Evolutionary conservation across 768 basidiomycete species (phyloP).

Genomic region (Trametes sanguinea): DNA sequence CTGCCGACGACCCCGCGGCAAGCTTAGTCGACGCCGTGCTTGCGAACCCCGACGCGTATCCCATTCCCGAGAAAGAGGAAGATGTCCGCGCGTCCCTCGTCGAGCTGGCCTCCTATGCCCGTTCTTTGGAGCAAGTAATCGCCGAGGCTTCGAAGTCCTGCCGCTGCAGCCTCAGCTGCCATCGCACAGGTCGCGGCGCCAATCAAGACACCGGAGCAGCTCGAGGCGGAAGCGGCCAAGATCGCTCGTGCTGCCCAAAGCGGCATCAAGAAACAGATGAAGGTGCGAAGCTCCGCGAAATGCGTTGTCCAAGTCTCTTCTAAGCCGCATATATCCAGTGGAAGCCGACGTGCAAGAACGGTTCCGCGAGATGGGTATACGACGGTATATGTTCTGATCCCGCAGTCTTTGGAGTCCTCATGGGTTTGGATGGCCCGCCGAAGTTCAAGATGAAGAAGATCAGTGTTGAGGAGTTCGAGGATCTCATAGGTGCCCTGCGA

Average conservation of each 20-base stretch:
- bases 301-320: background rate
- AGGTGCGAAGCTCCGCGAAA: constrained; percentile 27
- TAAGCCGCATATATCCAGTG: constrained; percentile 39
- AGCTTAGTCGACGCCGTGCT: constrained; percentile 43
- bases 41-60: constrained; percentile 37
- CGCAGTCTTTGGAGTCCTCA: constrained; percentile 47
- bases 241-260: constrained; percentile 46
- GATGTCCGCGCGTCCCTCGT: constrained; percentile 33
- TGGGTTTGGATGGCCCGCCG: constrained; percentile 46
- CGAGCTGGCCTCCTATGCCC: constrained; percentile 38
- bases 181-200: constrained; percentile 24
- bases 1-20: constrained; percentile 32
- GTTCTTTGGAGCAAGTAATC: constrained; percentile 32
- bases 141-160: background rate
- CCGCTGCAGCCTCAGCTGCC: background rate
- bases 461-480: constrained; percentile 26
- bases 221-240: constrained; percentile 47
- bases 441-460: constrained; percentile 52
- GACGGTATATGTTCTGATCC: constrained; percentile 53
- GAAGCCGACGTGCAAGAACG: constrained; percentile 51
- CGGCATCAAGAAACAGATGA: constrained; percentile 56
- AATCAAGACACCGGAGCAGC: constrained; percentile 39
- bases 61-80: constrained; percentile 38
- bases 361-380: constrained; percentile 50
- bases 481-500: constrained; percentile 29